Conservation (phyloP, 805 yeast genomes). For the Yarrowia sp. region DNA sequence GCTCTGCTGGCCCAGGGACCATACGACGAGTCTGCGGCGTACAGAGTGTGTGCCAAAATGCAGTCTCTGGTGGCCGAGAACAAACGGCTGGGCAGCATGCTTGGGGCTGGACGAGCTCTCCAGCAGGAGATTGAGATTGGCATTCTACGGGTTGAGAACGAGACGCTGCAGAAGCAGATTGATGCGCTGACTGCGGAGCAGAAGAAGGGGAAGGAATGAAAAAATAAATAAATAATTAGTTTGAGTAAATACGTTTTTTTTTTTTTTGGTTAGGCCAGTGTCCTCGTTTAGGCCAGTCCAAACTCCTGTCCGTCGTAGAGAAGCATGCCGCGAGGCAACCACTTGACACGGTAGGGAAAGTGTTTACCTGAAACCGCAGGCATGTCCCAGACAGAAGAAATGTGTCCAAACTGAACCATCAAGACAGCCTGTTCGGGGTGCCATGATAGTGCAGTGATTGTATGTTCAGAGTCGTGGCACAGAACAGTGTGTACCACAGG, state of each 20-base stretch:
- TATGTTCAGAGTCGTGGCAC: conserved; percentile 1
- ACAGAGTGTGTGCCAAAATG: conserved; percentile 13
- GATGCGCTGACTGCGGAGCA: neutral
- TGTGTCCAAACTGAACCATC: neutral
- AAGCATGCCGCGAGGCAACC: conserved; percentile 14
- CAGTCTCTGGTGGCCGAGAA: conserved; percentile 7
- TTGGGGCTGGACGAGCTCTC: conserved; percentile 1
- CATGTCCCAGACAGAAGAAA: conserved; percentile 22
- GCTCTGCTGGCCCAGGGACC: conserved; percentile 11
- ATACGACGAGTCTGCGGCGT: conserved; percentile 2
- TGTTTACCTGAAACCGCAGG: neutral
- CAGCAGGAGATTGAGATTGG: conserved; percentile 21
- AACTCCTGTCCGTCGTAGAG: conserved; percentile 14
- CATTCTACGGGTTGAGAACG: conserved; percentile 1
- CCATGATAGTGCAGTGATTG: conserved; percentile 10
- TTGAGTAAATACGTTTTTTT: conserved; percentile 7
- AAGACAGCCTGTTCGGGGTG: neutral
- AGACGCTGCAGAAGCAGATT: neutral
- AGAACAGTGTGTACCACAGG: conserved; percentile 14
- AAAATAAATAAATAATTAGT: neutral
- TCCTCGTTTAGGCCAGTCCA: neutral
- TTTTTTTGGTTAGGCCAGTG: neutral
- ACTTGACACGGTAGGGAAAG: neutral
- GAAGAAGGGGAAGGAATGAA: neutral
- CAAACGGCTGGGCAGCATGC: neutral